Conservation (phyloP, 148 eudicot genomes). For the Fagopyrum tataricum region DNA sequence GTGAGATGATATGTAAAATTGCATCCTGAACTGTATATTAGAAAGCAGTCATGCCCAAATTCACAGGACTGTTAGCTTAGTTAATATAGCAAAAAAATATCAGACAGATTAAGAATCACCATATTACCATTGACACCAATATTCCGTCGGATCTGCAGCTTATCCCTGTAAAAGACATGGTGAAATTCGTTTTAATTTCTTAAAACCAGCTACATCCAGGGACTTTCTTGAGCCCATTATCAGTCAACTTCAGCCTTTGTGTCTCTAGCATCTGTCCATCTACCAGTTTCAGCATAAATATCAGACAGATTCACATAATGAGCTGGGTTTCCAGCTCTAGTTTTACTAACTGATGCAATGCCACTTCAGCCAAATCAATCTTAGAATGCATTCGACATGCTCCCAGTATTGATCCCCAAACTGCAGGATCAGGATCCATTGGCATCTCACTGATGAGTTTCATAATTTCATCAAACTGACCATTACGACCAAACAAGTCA, state of each 20-base stretch:
- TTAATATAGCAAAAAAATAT: background rate
- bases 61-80: background rate
- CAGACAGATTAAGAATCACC: slow-evolving; percentile 2
- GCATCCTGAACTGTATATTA: background rate
- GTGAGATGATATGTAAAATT: background rate
- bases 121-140: background rate
- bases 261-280: slow-evolving; percentile 56
- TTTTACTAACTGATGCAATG: slow-evolving; percentile 38
- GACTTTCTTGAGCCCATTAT: slow-evolving; percentile 42
- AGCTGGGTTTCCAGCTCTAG: slow-evolving; percentile 49
- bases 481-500: slow-evolving; percentile 63
- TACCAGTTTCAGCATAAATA: slow-evolving; percentile 56
- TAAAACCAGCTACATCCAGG: slow-evolving; percentile 71
- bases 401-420: slow-evolving; percentile 66
- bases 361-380: slow-evolving; percentile 43
- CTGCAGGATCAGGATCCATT: slow-evolving; percentile 51
- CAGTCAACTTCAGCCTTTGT: slow-evolving; percentile 37
- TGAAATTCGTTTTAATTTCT: background rate
- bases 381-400: slow-evolving; percentile 66
- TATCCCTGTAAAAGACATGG: background rate
- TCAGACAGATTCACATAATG: slow-evolving; percentile 55
- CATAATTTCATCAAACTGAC: slow-evolving; percentile 45
- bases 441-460: slow-evolving; percentile 47
- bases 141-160: background rate
- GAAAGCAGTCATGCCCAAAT: background rate